These are phyloP conservation scores for Chlamydomonas eustigma DNA, from an alignment of 139 green algal genomes.

Conservation along the genomic window DNA sequence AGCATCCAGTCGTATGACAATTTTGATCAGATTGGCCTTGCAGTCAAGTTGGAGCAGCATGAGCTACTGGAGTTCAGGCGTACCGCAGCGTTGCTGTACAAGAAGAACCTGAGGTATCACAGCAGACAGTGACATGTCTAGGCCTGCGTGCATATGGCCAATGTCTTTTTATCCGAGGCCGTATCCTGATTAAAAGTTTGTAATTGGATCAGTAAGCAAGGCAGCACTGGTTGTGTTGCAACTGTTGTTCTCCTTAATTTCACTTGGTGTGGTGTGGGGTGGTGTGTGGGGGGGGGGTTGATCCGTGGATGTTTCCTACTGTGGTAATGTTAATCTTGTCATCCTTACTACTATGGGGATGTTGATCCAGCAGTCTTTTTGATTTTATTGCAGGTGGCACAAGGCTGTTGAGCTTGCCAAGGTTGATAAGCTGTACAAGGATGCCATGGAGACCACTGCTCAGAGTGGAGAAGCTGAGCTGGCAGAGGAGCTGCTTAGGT, in stretches of 20 bases:
- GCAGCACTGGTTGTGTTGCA: too few relatives aligned
- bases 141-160: not conserved
- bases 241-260: too few relatives aligned
- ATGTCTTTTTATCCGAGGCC: too few relatives aligned
- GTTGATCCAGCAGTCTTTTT: too few relatives aligned
- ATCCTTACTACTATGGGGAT: too few relatives aligned
- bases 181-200: not conserved
- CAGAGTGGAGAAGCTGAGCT: conserved; percentile 69
- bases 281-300: not conserved
- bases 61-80: conserved; percentile 96
- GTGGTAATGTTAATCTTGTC: too few relatives aligned
- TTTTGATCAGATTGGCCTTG: conserved; percentile 86
- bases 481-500: conserved; percentile 91
- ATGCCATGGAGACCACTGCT: conserved; percentile 94
- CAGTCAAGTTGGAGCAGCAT: conserved; percentile 80
- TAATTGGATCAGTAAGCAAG: not conserved
- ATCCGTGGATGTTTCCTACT: too few relatives aligned
- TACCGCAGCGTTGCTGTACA: conserved; percentile 89
- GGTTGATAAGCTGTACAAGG: conserved; percentile 77
- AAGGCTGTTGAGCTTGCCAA: conserved; percentile 87
- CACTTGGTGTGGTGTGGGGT: not conserved
- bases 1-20: conserved; percentile 94
- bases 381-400: conserved; percentile 77
- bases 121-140: too few relatives aligned
- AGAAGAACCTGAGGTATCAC: conserved; percentile 69